Conservation (phyloP, 768 basidiomycete species). For the Pleurotus djamor region DNA sequence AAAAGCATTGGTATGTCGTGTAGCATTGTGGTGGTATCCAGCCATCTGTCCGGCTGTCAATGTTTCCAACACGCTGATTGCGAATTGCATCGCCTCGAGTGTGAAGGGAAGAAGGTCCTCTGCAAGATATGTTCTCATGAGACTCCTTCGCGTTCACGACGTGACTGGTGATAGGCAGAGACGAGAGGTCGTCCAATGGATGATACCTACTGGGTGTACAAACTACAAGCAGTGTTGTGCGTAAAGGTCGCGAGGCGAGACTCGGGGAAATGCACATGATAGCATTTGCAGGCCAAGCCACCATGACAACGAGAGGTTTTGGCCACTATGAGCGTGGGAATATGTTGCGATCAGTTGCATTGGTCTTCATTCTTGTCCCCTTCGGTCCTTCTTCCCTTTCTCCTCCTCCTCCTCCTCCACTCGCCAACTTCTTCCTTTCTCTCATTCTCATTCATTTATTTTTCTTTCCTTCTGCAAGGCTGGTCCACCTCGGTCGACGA, state of each 20-base stretch:
- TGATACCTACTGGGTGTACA: too few relatives aligned
- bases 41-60: neutral
- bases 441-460: constrained; percentile 14
- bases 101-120: neutral
- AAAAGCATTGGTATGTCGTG: constrained; percentile 67
- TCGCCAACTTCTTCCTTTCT: constrained; percentile 11
- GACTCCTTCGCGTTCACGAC: too few relatives aligned
- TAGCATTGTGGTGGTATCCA: constrained; percentile 19
- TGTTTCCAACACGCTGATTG: neutral
- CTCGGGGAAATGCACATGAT: constrained; percentile 5
- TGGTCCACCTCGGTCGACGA: constrained; percentile 19
- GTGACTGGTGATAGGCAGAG: too few relatives aligned
- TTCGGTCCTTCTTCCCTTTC: constrained; percentile 1
- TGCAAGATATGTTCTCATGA: too few relatives aligned
- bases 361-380: neutral
- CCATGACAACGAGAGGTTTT: constrained; percentile 2
- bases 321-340: constrained; percentile 4
- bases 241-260: neutral
- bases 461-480: constrained; percentile 8
- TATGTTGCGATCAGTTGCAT: neutral
- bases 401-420: constrained; percentile 8
- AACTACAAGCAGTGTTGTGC: too few relatives aligned
- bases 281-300: neutral
- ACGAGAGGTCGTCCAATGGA: too few relatives aligned
- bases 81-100: neutral